Base-by-base conservation (phyloP, 2,329 filamentous ascomycete species). In the Rhinocladiella mackenziei region DNA sequence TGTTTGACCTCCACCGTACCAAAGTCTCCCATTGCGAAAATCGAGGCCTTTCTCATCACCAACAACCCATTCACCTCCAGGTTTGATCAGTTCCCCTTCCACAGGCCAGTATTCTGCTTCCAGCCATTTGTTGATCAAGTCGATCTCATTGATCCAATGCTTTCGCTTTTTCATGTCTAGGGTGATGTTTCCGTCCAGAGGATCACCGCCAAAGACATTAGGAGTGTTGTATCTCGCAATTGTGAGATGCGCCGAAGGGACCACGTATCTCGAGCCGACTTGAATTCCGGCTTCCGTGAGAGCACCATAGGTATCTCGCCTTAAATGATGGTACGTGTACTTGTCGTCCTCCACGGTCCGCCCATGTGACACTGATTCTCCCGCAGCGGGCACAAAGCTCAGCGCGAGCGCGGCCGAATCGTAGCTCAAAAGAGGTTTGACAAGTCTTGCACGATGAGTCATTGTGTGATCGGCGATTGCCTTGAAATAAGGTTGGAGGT, bases 311-410 rank as follows among this genome's bases (percentile, higher is more conserved):
- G 94, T 62, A 60, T 95, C 88, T 3, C 83, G 76, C 2, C 91
- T 81, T 6, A 97, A 77, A 64, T 97, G 91, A 61, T 96, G 91
- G 63, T 96, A 96, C 0, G 85, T 89, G 66, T 87, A 96, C 1
- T 56, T 59, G 54, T 92, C 84, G 13, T 78, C 74, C 28, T 73
- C 58, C 1, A 41, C 34, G 2, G 55, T 66, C 11, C 69, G 62
- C 31, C 59, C 56, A 9, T 55, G 45, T 10, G 38, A 30, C 1
- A 36, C 15, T 9, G 39, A 41, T 66, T 88, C 83, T 8, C 79
- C 81, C 3, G 80, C 75, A 0, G 86, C 87, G 0, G 91, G 89
- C 1, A 96, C 69, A 65, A 94, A 96, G 18, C 86, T 92, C 23
- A 97, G 67, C 1, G 91, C 91, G 43, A 96, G 73, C 11, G 89